Evolutionary conservation across 805 yeast species (phyloP), one percentile per base, ranked within the genome.

Genomic region (Komagataella ulmi): DNA sequence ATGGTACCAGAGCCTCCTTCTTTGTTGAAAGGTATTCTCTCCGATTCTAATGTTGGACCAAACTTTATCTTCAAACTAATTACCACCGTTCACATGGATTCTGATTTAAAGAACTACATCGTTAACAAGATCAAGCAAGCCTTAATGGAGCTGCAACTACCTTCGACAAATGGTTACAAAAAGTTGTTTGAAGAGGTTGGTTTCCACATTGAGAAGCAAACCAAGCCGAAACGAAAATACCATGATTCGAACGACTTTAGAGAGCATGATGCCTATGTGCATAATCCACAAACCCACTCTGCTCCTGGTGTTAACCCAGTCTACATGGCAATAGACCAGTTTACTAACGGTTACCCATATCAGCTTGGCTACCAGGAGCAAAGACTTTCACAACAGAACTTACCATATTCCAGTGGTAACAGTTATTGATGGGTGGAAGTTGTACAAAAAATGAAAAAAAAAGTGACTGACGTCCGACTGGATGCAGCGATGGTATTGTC

Each of bases 121-220:
- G 65, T 79, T 19, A 69, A 72, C 50, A 85, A 82, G 63, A 81
- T 86, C 17, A 77, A 88, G 54, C 69, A 75, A 48, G 77, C 82
- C 6, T 68, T 90, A 53, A 67, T 80, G 46, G 85, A 83, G 49
- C 65, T 77, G 59, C 79, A 78, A 53, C 73, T 83, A 44, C 59
- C 71, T 47, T 69, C 75, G 24, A 71, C 67, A 50, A 95, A 86
- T 62, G 86, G 85, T 43, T 87, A 88, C 66, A 86, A 87, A 61
- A 80, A 95, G 56, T 71, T 93, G 53, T 77, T 90, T 76, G 98
- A 91, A 58, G 98, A 91, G 65, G 91, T 89, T 55, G 97, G 97
- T 3, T 69, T 90, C 50, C 67, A 65, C 17, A 36, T 44, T 7
- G 47, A 45, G n/a, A 44, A 30, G 40, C 40, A 30, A 30, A 30